Conservation (phyloP, 257 asterid species). For the Schizonepeta tenuifolia region DNA sequence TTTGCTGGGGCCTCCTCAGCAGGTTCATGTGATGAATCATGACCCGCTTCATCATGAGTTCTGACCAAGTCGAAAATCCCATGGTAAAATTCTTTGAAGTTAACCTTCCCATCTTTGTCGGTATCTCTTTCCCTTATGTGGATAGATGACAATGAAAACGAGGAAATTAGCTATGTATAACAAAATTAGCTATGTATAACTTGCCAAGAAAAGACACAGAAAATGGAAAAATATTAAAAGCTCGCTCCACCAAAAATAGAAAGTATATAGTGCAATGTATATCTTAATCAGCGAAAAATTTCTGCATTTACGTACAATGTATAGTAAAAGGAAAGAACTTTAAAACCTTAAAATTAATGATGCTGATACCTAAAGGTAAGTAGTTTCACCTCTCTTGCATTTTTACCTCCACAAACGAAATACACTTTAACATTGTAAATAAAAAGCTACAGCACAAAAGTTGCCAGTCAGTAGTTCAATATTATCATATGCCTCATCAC, state of each 20-base stretch:
- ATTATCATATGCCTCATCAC: not conserved
- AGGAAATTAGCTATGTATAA: conserved; percentile 12
- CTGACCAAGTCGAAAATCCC: conserved; percentile 85
- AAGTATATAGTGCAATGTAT: not conserved
- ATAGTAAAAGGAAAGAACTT: not conserved
- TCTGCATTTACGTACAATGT: not conserved
- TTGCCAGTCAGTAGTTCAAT: not conserved
- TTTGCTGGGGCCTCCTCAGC: conserved; percentile 77
- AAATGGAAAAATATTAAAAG: conserved; percentile 2
- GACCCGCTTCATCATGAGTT: conserved; percentile 72
- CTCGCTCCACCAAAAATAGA: conserved; percentile 7
- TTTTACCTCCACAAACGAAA: conserved; percentile 8
- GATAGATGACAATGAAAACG: conserved; percentile 21
- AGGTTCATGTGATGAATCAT: conserved; percentile 51
- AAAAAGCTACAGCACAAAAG: not conserved
- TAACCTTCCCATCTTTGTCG: conserved; percentile 81
- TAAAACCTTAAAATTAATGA: conserved; percentile 14
- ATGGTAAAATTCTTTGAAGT: conserved; percentile 86
- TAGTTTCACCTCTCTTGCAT: not conserved
- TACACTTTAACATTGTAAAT: not conserved
- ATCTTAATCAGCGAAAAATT: not conserved
- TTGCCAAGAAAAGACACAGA: conserved; percentile 3
- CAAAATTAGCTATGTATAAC: too few species aligned
- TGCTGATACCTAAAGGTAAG: not conserved
- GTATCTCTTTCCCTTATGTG: conserved; percentile 82